Evolutionary conservation across 352 stramenopile genomes (phyloP).

Genomic region (Blastocystis hominis): DNA sequence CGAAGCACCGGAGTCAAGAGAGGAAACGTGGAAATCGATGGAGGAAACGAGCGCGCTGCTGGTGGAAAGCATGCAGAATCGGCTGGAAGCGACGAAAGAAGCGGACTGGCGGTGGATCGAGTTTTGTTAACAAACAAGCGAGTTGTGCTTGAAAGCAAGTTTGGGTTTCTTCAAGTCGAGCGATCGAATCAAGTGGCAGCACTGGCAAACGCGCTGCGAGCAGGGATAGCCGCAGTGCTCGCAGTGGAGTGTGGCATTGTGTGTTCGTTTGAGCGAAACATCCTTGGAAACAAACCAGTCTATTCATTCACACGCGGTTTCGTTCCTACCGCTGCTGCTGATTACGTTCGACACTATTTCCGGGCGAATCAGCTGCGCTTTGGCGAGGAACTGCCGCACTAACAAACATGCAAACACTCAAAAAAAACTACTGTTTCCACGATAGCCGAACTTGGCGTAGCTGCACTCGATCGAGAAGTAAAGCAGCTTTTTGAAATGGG

Average conservation of each 20-base stretch:
- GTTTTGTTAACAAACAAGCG: background rate
- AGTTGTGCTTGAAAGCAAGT: background rate
- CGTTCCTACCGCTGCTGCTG: background rate
- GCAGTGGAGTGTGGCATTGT: background rate
- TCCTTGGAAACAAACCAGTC: background rate
- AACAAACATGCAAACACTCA: background rate
- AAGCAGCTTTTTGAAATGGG: slow-evolving; percentile 58
- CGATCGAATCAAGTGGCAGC: slow-evolving; percentile 3
- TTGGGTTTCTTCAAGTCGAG: background rate
- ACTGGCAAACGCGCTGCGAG: slow-evolving; percentile 35
- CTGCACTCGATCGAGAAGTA: slow-evolving; percentile 60
- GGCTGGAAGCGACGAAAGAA: background rate
- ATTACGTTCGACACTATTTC: slow-evolving; percentile 26
- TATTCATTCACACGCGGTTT: background rate
- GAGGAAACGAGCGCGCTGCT: background rate
- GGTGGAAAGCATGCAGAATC: background rate
- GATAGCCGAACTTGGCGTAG: slow-evolving; percentile 54
- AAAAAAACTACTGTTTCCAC: slow-evolving; percentile 22
- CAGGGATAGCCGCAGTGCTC: slow-evolving; percentile 5
- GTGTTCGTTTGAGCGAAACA: background rate
- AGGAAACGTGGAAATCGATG: no score
- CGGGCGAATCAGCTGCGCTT: slow-evolving; percentile 52
- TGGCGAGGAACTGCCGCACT: slow-evolving; percentile 48
- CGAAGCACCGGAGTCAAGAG: no score
- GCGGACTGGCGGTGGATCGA: background rate